Evolutionary conservation across 768 basidiomycete genomes (phyloP), one percentile per base, ranked within the genome.

Genomic region (Calocybe indica): DNA sequence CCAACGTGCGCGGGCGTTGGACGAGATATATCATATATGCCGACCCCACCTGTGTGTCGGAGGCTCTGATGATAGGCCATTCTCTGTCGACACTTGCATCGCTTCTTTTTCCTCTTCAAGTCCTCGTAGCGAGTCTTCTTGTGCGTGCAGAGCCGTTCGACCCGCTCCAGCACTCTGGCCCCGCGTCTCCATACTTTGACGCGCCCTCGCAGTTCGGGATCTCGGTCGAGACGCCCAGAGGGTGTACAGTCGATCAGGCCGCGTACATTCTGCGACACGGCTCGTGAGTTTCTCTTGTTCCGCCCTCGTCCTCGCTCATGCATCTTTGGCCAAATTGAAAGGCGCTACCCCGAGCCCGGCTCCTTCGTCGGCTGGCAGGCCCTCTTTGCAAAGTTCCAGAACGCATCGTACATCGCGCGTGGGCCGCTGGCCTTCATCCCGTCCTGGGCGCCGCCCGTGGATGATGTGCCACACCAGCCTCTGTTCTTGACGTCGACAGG

Each of bases 181-280:
- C 65, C 2, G 66, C 70, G 0, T 68, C 69, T 1, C 72, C 72
- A 1, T 74, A 72, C 51, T 74, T 73, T 45, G 62, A 68, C 39
- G 71, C 72, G 4, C 70, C 73, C 1, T 58, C 65, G 3, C 70
- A 67, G 47, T 58, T 54, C 15, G 68, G 64, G 7, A 64, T 73
- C 32, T 39, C 62, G 0, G 15, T 40, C 5, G 51, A 55, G 1
- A 70, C 65, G 2, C 72, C 72, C 2, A 43, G 56, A 1, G 68
- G 67, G 15, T 74, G 72, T 47, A 53, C 58, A 2, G 70, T 74
- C 0, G 71, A 73, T 33, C 71, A 71, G 49, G 71, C 72, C 0
- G 71, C 71, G 3, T 74, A 72, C 46, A 70, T 73, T 10, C 47
- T 71, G 1, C 66, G 73, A 0, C 73, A 74, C 51, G 72, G 71